Conservation (phyloP, 2,329 filamentous ascomycete genomes). For the Harringtonia aguacate region DNA sequence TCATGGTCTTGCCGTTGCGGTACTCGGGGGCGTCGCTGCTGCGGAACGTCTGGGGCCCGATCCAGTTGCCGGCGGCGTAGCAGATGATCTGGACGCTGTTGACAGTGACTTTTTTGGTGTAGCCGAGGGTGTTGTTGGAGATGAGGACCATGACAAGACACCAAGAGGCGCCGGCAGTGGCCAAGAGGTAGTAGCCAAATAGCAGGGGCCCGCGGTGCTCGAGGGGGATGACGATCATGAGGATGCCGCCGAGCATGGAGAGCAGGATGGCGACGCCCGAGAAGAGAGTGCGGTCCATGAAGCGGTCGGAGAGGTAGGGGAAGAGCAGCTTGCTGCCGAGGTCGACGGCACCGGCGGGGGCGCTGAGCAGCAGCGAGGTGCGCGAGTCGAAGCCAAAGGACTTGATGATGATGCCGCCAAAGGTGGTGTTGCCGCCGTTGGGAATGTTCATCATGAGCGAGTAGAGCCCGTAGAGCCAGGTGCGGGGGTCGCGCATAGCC, state of each 20-base stretch:
- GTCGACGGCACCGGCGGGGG: neutral
- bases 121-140: constrained; percentile 1
- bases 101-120: constrained; percentile 1
- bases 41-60: constrained; percentile 44
- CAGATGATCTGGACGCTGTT: neutral
- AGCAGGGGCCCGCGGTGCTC: neutral
- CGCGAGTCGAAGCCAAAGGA: constrained; percentile 1
- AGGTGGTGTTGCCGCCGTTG: constrained; percentile 2
- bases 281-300: neutral
- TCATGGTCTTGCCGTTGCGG: constrained; percentile 9
- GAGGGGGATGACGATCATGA: neutral
- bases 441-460: constrained; percentile 2
- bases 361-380: neutral
- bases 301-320: neutral
- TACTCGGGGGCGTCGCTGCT: constrained; percentile 48
- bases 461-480: constrained; percentile 11
- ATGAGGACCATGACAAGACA: constrained; percentile 1
- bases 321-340: neutral
- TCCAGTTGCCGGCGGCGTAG: constrained; percentile 34
- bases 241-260: neutral
- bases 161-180: neutral
- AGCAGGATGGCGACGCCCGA: constrained; percentile 1
- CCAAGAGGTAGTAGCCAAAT: neutral
- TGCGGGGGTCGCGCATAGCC: constrained; percentile 26
- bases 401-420: neutral